Evolutionary conservation across 1,284 basidiomycete species (phyloP), one percentile per base, ranked within the genome.

Genomic region (Boletus sp.): DNA sequence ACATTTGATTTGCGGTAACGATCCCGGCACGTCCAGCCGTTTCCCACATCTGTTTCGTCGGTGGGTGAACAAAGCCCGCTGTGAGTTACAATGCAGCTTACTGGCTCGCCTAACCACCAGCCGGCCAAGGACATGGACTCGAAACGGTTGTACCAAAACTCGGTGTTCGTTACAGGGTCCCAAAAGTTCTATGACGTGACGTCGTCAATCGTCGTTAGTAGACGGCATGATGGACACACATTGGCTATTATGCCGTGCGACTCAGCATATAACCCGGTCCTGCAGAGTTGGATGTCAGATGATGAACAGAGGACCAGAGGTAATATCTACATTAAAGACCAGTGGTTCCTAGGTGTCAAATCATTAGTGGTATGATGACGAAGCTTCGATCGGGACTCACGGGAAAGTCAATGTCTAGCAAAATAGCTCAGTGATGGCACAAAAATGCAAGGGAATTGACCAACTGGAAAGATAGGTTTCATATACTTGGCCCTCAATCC

Each of bases 71-170:
- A 35, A 36, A 12, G 19, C 2, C 14, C 12, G 32, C 1, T 17
- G 19, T 14, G 26, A 20, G 12, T 14, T 9, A 13, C 6, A 22
- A 38, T 17, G 7, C 34, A 14, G 67, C 84, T 57, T 56, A 91
- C 89, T 26, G 92, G 91, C 62, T 94, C 90, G 40, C 92, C 92
- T 29, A 77, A 68, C 92, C 92, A 94, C 90, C 92, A 95, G 1
- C 70, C 60, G 0, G 84, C 61, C 50, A 82, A 75, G 81, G 83
- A 87, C 25, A 76, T 79, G 2, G 77, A 77, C 5, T 79, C 73
- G 5, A 74, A 67, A 20, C 73, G 70, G 50, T 83, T 85, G 61
- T 92, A 91, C 51, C 81, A 74, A 59, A 93, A 93, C 54, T 82
- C 80, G 14, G 70, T 68, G 23, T 75, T 57, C 0, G 74, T 72